phyloP scores from a whole-genome alignment of 331 rosid species.

The Pyracantha coccinea region DNA sequence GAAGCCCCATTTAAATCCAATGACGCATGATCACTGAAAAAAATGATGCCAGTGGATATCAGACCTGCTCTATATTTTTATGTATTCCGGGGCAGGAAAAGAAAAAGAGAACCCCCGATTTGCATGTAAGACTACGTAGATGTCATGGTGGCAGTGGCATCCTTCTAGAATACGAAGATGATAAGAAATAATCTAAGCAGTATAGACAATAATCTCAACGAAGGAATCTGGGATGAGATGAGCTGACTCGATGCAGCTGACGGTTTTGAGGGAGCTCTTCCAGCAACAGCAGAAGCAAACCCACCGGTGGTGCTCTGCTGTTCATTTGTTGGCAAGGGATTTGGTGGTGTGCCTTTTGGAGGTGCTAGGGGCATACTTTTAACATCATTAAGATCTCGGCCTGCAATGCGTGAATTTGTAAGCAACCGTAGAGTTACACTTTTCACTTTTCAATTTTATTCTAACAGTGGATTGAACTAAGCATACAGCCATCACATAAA shows the following conservation, averaged over 20 bases:
- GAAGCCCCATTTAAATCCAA: slow-evolving; percentile 23
- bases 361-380: slow-evolving; percentile 43
- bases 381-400: slow-evolving; percentile 67
- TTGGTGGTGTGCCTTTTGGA: slow-evolving; percentile 47
- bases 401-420: slow-evolving; percentile 30
- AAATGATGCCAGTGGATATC: slow-evolving; percentile 28
- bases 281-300: slow-evolving; percentile 88
- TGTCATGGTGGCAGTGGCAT: slow-evolving; percentile 5
- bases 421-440: neutral
- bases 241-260: slow-evolving; percentile 50
- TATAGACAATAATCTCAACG: slow-evolving; percentile 27
- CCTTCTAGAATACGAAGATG: slow-evolving; percentile 18
- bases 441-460: neutral
- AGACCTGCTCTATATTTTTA: slow-evolving; percentile 5
- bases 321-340: slow-evolving; percentile 68
- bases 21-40: slow-evolving; percentile 20
- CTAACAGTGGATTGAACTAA: neutral
- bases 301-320: slow-evolving; percentile 64
- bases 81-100: neutral
- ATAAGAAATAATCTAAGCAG: slow-evolving; percentile 32
- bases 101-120: slow-evolving; percentile 27
- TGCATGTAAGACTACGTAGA: slow-evolving; percentile 50
- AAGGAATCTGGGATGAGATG: slow-evolving; percentile 14
- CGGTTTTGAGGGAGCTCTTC: slow-evolving; percentile 70
- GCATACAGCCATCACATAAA: neutral